A percentile compares a stretch with the other conserved stretches of the same genome.
Evolutionary conservation across 495 filamentous ascomycete species (phyloP).

Genomic region (Hypoxylon trugodes): DNA sequence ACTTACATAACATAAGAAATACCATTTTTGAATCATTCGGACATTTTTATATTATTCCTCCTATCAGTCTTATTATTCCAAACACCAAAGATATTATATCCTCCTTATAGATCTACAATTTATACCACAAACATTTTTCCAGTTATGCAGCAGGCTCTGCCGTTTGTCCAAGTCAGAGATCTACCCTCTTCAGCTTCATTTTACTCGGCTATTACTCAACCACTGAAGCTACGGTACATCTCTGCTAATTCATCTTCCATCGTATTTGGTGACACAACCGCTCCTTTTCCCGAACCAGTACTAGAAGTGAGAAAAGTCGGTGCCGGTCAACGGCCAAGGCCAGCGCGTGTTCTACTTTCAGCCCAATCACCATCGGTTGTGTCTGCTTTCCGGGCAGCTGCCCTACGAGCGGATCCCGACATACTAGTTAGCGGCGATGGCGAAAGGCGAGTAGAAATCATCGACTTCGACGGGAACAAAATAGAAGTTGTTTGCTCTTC

Average conservation of each 20-base stretch:
- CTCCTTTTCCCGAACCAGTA: constrained; percentile 38
- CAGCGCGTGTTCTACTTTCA: constrained; percentile 47
- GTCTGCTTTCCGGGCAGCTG: constrained; percentile 26
- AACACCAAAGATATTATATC: not conserved
- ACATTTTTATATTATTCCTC: not conserved
- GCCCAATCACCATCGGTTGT: constrained; percentile 22
- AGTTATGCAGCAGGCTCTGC: constrained; percentile 47
- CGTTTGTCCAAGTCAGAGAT: constrained; percentile 69
- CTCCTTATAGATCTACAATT: not conserved
- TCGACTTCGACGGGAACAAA: constrained; percentile 62
- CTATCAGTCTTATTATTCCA: not conserved
- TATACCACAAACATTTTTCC: not conserved
- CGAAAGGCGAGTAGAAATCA: constrained; percentile 47
- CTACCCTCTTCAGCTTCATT: constrained; percentile 82
- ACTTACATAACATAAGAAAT: no score
- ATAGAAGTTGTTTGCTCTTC: constrained; percentile 55
- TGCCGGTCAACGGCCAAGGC: constrained; percentile 43
- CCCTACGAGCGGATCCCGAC: constrained; percentile 24
- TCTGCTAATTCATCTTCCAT: constrained; percentile 45
- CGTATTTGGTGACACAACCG: constrained; percentile 45
- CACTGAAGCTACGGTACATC: constrained; percentile 78
- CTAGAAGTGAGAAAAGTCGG: constrained; percentile 50
- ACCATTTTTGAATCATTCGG: not conserved
- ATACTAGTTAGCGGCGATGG: constrained; percentile 23
- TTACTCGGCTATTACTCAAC: constrained; percentile 78